Evolutionary conservation across 176 grass and related monocot species (phyloP), one percentile per base, ranked within the genome.

Genomic region (Aegilops tauschii): DNA sequence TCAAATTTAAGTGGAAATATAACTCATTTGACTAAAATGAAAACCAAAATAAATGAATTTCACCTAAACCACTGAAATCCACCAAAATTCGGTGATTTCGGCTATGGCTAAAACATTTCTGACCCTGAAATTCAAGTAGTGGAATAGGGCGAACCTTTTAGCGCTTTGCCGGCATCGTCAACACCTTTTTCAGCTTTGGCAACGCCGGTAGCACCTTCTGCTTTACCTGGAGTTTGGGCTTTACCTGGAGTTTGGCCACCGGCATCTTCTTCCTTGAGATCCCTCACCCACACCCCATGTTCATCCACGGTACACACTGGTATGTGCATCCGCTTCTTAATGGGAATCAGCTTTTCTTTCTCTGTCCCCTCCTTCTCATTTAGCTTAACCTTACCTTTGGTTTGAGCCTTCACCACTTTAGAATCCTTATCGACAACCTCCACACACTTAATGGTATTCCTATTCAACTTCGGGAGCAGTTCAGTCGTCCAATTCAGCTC

Each of bases 351-450:
- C 39, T 40, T 40, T 9, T 40, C 40, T 42, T 42, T 42, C 40
- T 10, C 29, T 21, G 14, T 18, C 20, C 23, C 21, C 12, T 42
- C 7, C 16, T 18, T 36, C 77, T 63, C 8, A 18, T 7, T 1
- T 11, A 17, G 59, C 2, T 3, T 14, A 12, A 40, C 12, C n/a
- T 66, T 58, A 9, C 25, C 1, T 20, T 12, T 69, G 18, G 3
- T 27, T 37, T 28, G 7, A 47, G 12, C 1, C 7, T 77, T 83
- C 32, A 16, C 20, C 16, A 13, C 32, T 5, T 42, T 83, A 29
- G 17, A 18, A 56, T 90, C 80, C 73, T 87, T 87, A 45, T 29
- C 1, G 13, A 83, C 14, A 21, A 90, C 81, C 61, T 91, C 85
- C 45, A 91, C 27, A n/a, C 34, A 8, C 23, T 9, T 1, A 13